phyloP scores from a whole-genome alignment of 1,284 basidiomycete genomes.

The Naganishia sp. region DNA sequence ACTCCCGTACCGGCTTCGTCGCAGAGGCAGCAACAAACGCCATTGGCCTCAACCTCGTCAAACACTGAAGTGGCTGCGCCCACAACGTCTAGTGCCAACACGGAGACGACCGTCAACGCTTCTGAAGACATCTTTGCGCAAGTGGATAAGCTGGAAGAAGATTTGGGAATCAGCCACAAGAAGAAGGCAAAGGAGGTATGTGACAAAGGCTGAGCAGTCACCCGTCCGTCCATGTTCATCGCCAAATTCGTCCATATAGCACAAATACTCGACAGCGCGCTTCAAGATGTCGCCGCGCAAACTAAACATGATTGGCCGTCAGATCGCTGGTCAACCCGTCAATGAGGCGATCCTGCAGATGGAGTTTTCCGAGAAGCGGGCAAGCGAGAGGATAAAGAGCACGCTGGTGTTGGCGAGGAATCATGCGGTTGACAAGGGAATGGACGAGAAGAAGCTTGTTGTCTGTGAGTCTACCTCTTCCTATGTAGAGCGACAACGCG shows the following conservation, averaged over 20 bases:
- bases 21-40: slow-evolving; percentile 3
- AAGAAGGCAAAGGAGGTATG: slow-evolving; percentile 23
- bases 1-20: slow-evolving; percentile 9
- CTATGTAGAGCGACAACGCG: not conserved
- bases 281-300: slow-evolving; percentile 95
- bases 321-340: slow-evolving; percentile 84
- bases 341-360: slow-evolving; percentile 96
- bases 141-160: slow-evolving; percentile 27
- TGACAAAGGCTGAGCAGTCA: not conserved
- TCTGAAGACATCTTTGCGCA: slow-evolving; percentile 23
- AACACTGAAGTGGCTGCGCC: not conserved
- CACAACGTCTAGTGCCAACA: not conserved
- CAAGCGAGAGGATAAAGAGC: slow-evolving; percentile 73
- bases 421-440: slow-evolving; percentile 79
- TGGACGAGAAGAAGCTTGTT: slow-evolving; percentile 72
- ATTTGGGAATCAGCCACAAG: slow-evolving; percentile 13
- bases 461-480: slow-evolving; percentile 64
- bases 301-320: slow-evolving; percentile 80
- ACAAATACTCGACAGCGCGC: slow-evolving; percentile 64
- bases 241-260: slow-evolving; percentile 32
- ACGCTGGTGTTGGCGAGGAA: slow-evolving; percentile 85
- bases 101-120: no score
- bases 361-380: slow-evolving; percentile 90
- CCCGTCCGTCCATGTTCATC: no score
- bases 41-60: not conserved